Conservation (phyloP, 2,329 filamentous ascomycete genomes). For the Neonectria sp. region DNA sequence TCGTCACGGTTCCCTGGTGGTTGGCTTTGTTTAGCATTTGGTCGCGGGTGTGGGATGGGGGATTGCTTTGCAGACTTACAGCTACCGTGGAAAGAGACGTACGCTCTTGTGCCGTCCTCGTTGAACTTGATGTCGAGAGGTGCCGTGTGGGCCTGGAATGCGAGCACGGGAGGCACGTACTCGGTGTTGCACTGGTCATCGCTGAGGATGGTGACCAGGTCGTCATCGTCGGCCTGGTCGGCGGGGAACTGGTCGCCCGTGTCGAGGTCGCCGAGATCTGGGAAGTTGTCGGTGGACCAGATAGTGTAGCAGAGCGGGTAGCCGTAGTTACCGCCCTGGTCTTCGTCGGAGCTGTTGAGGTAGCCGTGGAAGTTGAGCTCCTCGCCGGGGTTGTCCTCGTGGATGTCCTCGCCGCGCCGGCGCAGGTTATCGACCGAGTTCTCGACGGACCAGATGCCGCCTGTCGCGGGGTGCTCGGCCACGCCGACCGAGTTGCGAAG, state of each 20-base stretch:
- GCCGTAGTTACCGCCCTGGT: conserved; percentile 72
- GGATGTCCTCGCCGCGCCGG: conserved; percentile 72
- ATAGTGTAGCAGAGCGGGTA: conserved; percentile 80
- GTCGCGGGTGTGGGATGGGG: background rate
- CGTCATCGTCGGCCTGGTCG: conserved; percentile 46
- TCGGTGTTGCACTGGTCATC: conserved; percentile 62
- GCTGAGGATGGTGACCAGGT: conserved; percentile 51
- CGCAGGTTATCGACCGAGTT: conserved; percentile 78
- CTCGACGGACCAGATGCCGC: conserved; percentile 74
- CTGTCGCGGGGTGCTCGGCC: conserved; percentile 70
- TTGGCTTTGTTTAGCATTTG: conserved; percentile 17
- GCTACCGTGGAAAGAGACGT: conserved; percentile 80
- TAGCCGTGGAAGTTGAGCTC: conserved; percentile 81
- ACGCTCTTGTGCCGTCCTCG: conserved; percentile 70
- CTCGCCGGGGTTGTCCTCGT: conserved; percentile 79
- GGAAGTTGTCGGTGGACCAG: conserved; percentile 68
- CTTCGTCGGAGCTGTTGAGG: conserved; percentile 55
- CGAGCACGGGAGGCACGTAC: conserved; percentile 68
- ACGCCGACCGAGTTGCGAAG: conserved; percentile 81
- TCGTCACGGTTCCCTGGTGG: conserved; percentile 57
- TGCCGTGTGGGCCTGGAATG: conserved; percentile 76
- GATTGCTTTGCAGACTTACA: conserved; percentile 62
- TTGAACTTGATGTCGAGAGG: conserved; percentile 81
- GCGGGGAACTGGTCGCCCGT: conserved; percentile 66
- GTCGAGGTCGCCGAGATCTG: conserved; percentile 57